Evolutionary conservation across 2,329 filamentous ascomycete genomes (phyloP).

Genomic region (Aspergillus tamarii): DNA sequence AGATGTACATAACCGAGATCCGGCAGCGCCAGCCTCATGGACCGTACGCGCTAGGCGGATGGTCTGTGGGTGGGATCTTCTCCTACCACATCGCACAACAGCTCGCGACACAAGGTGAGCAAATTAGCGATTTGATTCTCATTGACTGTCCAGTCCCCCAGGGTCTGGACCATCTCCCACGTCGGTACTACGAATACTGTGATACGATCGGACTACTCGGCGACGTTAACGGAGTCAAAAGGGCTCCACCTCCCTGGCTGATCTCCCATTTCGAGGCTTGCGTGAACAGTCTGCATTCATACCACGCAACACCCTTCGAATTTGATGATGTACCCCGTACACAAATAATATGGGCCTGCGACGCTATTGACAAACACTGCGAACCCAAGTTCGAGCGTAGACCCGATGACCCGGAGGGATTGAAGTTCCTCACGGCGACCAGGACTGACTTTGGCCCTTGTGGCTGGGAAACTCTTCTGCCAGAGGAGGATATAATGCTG

Average conservation of each 20-base stretch:
- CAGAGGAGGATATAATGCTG: neutral
- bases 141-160: conserved; percentile 23
- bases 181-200: neutral
- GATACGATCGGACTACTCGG: neutral
- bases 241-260: neutral
- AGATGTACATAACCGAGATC: conserved; percentile 36
- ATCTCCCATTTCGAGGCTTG: neutral
- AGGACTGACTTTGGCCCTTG: conserved; percentile 15
- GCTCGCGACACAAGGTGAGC: conserved; percentile 52
- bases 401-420: conserved; percentile 28
- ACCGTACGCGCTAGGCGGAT: conserved; percentile 67
- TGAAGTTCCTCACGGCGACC: conserved; percentile 18
- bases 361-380: conserved; percentile 52
- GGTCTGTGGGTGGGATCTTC: conserved; percentile 71
- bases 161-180: neutral
- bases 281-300: neutral
- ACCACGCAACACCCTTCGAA: neutral
- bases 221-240: neutral
- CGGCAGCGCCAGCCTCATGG: conserved; percentile 41
- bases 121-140: conserved; percentile 60
- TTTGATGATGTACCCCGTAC: neutral
- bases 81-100: conserved; percentile 66
- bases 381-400: conserved; percentile 52
- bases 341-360: conserved; percentile 1
- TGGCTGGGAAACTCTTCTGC: conserved; percentile 17